Percentiles rank a stretch among this genome's conserved stretches.
These are phyloP conservation scores for Carex parvula DNA, from an alignment of 176 grass and related monocot species.

Conservation along the genomic window DNA sequence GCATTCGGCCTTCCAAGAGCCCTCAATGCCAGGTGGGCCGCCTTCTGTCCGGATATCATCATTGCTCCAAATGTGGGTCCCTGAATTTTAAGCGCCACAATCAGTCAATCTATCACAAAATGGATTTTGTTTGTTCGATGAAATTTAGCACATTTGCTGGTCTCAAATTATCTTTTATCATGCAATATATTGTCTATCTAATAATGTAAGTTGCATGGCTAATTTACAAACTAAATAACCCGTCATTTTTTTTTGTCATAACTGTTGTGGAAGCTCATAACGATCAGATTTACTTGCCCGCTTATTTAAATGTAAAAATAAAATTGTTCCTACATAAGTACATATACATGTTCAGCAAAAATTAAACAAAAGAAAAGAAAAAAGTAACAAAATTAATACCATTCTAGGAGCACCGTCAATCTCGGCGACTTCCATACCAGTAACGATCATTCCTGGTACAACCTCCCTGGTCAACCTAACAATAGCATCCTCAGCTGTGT, in stretches of 20 bases:
- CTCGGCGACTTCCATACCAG: slow-evolving; percentile 98
- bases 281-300: no score
- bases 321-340: not conserved
- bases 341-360: not conserved
- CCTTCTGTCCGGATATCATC: slow-evolving; percentile 99
- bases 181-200: not conserved
- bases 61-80: slow-evolving; percentile 98
- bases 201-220: no score
- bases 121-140: not conserved
- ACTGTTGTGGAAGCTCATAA: no score
- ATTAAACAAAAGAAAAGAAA: not conserved
- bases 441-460: slow-evolving; percentile 91
- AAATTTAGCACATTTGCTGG: not conserved
- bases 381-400: slow-evolving; percentile 32
- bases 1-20: slow-evolving; percentile 85
- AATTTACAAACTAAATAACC: no score
- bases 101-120: not conserved
- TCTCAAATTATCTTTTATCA: not conserved
- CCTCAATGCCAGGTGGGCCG: slow-evolving; percentile 84
- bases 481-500: slow-evolving; percentile 86
- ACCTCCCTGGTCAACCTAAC: slow-evolving; percentile 79
- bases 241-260: no score
- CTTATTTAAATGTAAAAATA: no score
- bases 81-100: slow-evolving; percentile 31
- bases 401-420: slow-evolving; percentile 94